A percentile compares a stretch with the other conserved stretches of the same genome.
Conservation (phyloP, 192 early-diverging fungal genomes). For the Jimgerdemannia lactiflua region DNA sequence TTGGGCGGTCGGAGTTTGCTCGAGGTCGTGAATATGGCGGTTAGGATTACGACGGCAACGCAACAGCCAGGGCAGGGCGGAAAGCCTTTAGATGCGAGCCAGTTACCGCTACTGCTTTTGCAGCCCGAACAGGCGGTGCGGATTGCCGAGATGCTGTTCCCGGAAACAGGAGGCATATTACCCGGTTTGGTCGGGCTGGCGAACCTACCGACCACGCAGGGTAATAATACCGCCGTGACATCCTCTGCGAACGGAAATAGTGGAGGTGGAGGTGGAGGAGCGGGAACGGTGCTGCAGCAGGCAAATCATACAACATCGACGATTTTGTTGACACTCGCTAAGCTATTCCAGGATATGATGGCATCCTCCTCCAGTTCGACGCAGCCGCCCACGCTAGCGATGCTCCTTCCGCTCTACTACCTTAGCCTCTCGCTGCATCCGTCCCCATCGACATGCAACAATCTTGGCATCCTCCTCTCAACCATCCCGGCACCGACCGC, state of each 20-base stretch:
- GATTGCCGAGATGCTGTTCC: constrained; percentile 53
- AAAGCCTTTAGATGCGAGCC: constrained; percentile 16
- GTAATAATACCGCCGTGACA: constrained; percentile 8
- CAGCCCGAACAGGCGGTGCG: constrained; percentile 61
- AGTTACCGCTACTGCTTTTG: constrained; percentile 55
- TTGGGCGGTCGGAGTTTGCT: constrained; percentile 52
- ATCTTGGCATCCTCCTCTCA: constrained; percentile 80
- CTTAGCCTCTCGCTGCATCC: constrained; percentile 74
- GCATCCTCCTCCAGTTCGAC: constrained; percentile 37
- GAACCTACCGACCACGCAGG: constrained; percentile 9
- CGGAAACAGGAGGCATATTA: constrained; percentile 60
- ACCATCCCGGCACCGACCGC: constrained; percentile 59
- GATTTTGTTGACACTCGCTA: constrained; percentile 81
- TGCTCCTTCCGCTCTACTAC: constrained; percentile 84
- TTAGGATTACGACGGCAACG: constrained; percentile 9
- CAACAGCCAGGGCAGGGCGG: constrained; percentile 24
- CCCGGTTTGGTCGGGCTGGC: constrained; percentile 54
- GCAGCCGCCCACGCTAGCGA: constrained; percentile 47
- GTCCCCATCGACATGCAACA: constrained; percentile 89
- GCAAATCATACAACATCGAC: constrained; percentile 62
- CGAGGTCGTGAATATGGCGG: constrained; percentile 43
- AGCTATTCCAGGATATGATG: constrained; percentile 81
- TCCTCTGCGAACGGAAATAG: constrained; percentile 6
- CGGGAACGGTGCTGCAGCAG: constrained; percentile 44
- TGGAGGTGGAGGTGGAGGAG: constrained; percentile 19